Base-by-base conservation (phyloP, 306 rosid species). In the Astragalus glycyphyllos region DNA sequence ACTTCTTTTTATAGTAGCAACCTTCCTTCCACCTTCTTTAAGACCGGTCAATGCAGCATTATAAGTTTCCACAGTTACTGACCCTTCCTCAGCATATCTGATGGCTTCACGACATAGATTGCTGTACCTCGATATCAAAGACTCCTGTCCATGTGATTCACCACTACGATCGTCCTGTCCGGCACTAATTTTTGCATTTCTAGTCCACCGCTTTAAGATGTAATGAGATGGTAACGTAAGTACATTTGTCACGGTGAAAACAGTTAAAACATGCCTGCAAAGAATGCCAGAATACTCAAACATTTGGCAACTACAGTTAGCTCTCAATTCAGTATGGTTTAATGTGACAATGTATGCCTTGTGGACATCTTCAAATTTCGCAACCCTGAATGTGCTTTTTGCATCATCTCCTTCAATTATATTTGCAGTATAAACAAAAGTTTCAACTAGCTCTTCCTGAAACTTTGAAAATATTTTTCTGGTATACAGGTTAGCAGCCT, bases 391-490 rank as follows among this genome's bases (percentile, higher is more conserved):
- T 49, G 95, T 92, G 84, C 92, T 88, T 54, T 79, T 83, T 75
- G 79, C 83, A 54, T 77, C 96, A 85, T 88, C 98, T 78, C 89
- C 95, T 42, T 89, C 98, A 82, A 86, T 86, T 82, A 89, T 87
- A 82, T 92, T 92, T 46, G 98, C 98, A 45, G 95, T 92, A 65
- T 92, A 92, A 61, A 82, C 96, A 75, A 92, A 92, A 29, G 98
- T 92, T 80, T 92, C 98, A 67, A 92, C 98, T 59, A 92, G 88
- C 80, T 92, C 98, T 61, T 92, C 98, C 69, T 92, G 96, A 80
- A 92, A 92, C 78, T 89, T 84, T 2, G 89, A 75, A 81, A 92
- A 92, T 58, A 92, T 71, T 71, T 83, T 92, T 77, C 92, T 86
- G 8, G 98, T 92, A 79, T 87, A 92, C 49, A 86, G 95, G 82